These are phyloP conservation scores for Camelina hispida DNA, from an alignment of 345 rosid species.

Conservation along the genomic window DNA sequence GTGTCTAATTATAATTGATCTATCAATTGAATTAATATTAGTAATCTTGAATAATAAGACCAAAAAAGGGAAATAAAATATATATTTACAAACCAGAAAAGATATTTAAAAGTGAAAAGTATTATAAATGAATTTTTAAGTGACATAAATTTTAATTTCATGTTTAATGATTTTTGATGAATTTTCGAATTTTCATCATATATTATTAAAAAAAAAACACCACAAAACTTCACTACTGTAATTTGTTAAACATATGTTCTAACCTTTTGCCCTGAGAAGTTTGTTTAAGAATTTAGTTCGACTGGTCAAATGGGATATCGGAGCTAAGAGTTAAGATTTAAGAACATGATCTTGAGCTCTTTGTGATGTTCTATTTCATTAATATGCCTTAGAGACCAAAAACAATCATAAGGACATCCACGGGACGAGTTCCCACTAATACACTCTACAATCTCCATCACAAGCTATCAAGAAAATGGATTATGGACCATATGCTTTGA, in stretches of 20 bases:
- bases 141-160: too few species aligned
- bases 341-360: conserved; percentile 7
- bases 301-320: background rate
- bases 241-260: background rate
- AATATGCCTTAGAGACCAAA: conserved; percentile 16
- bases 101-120: too few species aligned
- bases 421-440: conserved; percentile 27
- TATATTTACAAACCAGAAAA: too few species aligned
- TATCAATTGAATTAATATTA: too few species aligned
- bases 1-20: too few species aligned
- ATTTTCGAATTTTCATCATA: too few species aligned
- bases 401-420: conserved; percentile 20
- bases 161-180: too few species aligned
- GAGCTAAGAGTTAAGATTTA: background rate
- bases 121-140: too few species aligned
- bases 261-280: background rate
- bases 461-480: conserved; percentile 19
- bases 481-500: background rate
- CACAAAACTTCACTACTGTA: background rate
- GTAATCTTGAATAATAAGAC: too few species aligned
- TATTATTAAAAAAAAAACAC: background rate
- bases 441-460: background rate
- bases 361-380: conserved; percentile 15
- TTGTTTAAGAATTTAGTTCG: background rate
- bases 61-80: too few species aligned